Percentiles rank a stretch among this genome's conserved stretches.
phyloP scores from a whole-genome alignment of 1,139 yeast genomes.

The Yamadazyma songkhlaensis region DNA sequence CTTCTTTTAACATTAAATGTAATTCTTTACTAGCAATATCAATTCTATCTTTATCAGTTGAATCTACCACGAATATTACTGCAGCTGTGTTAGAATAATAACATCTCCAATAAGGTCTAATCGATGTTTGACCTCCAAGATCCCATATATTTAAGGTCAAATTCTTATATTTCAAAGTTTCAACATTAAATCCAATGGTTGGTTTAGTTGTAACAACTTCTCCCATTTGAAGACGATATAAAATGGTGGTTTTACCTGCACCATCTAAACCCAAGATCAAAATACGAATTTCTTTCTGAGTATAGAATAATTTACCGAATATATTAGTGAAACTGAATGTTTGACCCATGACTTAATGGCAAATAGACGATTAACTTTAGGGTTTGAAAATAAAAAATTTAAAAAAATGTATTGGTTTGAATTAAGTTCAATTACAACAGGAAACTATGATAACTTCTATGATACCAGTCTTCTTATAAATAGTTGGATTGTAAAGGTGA shows the following conservation, averaged over 20 bases:
- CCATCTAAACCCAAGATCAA: conserved; percentile 93
- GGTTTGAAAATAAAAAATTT: too few relatives aligned
- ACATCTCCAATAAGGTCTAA: conserved; percentile 97
- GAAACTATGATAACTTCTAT: not conserved
- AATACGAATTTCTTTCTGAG: conserved; percentile 85
- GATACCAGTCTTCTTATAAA: not conserved
- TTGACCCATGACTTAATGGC: conserved; percentile 60
- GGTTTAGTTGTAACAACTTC: conserved; percentile 95
- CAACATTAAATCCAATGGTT: conserved; percentile 96
- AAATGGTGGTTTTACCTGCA: conserved; percentile 95
- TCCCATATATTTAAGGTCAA: conserved; percentile 87
- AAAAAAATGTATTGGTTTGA: too few relatives aligned
- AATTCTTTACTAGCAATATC: conserved; percentile 85
- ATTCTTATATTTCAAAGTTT: conserved; percentile 85
- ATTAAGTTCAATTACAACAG: too few relatives aligned
- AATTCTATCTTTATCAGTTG: conserved; percentile 92
- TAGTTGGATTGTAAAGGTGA: too few relatives aligned
- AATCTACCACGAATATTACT: conserved; percentile 92
- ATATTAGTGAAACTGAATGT: conserved; percentile 71
- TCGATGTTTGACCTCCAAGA: conserved; percentile 95
- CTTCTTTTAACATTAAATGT: conserved; percentile 89
- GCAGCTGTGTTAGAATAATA: conserved; percentile 96
- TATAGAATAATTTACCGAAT: conserved; percentile 86
- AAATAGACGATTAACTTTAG: too few relatives aligned
- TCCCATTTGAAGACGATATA: conserved; percentile 88